Evolutionary conservation across 352 stramenopile species (phyloP), one percentile per base, ranked within the genome.

Genomic region (Thraustochytrium striatum): DNA sequence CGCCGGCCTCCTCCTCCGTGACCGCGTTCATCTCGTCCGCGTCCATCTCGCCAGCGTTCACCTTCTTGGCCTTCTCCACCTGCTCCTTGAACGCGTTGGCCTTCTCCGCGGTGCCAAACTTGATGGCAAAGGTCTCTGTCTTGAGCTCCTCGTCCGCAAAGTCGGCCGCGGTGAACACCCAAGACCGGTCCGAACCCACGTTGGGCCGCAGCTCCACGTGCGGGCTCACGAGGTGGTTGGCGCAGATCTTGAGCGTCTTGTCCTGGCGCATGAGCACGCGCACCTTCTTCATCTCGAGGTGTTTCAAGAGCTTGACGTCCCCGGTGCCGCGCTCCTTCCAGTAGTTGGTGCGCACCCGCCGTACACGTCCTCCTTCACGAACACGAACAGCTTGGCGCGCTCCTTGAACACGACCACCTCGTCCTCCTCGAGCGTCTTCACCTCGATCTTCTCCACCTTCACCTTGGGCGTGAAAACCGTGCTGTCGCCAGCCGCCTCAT

Each of bases 191-290:
- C 84, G 90, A 80, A 93, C 90, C 90, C 88, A 95, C 93, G 85
- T 93, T 94, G 43, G 87, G 88, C 79, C 87, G 87, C 44, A 94
- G 86, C 43, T 94, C 88, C 61, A 91, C 92, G 70, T 89, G 88
- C 72, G 87, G 72, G 33, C 61, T 50, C 16, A 95, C 87, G 59
- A 95, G 82, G 87, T 95, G 90, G 86, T 95, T 95, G 53, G 93
- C 85, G 80, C 93, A 83, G 82, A 95, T 93, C 87, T 95, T 95
- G 84, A 93, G 88, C 61, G 91, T 95, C 87, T 94, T 95, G 83
- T 95, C 91, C 84, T 95, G 91, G 69, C 90, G 89, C 90, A 95
- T 95, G 28, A 95, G 84, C 80, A 93, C 84, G 78, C 91, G 88
- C 81, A 93, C 87, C 84, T 94, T 94, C 78, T 91, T 87, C 84